Conservation (phyloP, 2,329 filamentous ascomycete genomes). For the Hymenotorrendiella dingleyae region DNA sequence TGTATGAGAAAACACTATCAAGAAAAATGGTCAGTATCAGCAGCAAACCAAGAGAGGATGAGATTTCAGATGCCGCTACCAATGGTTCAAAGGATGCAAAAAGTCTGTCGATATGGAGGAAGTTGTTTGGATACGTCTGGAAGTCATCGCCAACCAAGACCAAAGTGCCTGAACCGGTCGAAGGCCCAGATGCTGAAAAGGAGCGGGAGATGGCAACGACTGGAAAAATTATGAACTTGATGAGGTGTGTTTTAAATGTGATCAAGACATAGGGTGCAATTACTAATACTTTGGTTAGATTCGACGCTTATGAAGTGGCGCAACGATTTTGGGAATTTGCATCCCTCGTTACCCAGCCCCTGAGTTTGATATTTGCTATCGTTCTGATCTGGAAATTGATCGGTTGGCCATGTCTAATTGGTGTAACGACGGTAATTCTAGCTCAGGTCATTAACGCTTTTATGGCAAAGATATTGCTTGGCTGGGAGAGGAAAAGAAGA, state of each 20-base stretch:
- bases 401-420: slow-evolving; percentile 72
- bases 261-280: neutral
- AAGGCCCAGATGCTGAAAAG: slow-evolving; percentile 24
- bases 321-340: slow-evolving; percentile 84
- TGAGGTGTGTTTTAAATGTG: slow-evolving; percentile 50
- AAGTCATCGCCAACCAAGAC: slow-evolving; percentile 24
- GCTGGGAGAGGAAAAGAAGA: slow-evolving; percentile 65
- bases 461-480: slow-evolving; percentile 60
- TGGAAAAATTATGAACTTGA: slow-evolving; percentile 84
- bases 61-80: slow-evolving; percentile 6
- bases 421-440: slow-evolving; percentile 61
- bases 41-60: slow-evolving; percentile 17
- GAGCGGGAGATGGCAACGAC: slow-evolving; percentile 64
- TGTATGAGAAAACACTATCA: slow-evolving; percentile 60
- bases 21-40: slow-evolving; percentile 29
- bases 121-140: slow-evolving; percentile 11
- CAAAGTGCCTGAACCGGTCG: slow-evolving; percentile 3
- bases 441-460: slow-evolving; percentile 65
- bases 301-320: slow-evolving; percentile 73
- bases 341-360: slow-evolving; percentile 66
- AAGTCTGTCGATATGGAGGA: slow-evolving; percentile 9
- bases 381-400: slow-evolving; percentile 72
- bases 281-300: slow-evolving; percentile 15
- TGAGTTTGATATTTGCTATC: slow-evolving; percentile 70
- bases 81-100: slow-evolving; percentile 11